Evolutionary conservation across 78 protist species (phyloP), one percentile per base, ranked within the genome.

Genomic region (Cavenderia fasciculata): DNA sequence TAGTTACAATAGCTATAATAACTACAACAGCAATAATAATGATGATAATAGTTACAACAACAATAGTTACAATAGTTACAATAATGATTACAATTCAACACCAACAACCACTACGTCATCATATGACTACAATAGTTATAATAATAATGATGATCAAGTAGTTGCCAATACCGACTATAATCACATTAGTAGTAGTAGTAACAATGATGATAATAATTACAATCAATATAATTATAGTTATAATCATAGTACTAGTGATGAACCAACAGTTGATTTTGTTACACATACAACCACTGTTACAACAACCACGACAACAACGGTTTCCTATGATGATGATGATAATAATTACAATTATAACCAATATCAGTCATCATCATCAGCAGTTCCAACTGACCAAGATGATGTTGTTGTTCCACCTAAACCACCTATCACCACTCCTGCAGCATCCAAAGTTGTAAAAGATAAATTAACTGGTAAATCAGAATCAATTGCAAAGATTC

Each of bases 11-110:
- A 41, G 38, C 34, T 49, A 52, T 72, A 49, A 72, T 40, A 33
- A 74, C 34, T 57, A 57, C 34, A 57, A 57, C n/a, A 41, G 84
- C 57, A 23, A 52, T 56, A 2, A 59, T 46, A 74, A 38, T 54
- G 19, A 18, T 34, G 36, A 54, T 72, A 72, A 36, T 33, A 23
- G 43, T 41, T 41, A n/a, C 27, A 41, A 68, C 21, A 2, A 21
- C 11, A 10, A 4, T 63, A 38, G 25, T 63, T 11, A 36, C 4
- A 65, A 2, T 65, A 41, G 21, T 40, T 51, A 33, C 51, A 8
- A 29, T 29, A 51, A 49, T 70, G 21, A 46, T 44, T 27, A 71
- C 59, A 52, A 31, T 34, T n/a, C 1, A 31, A 25, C 18, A 31
- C 25, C 62, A 54, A n/a, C 19, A 51, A 25, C 21, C 14, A 73